Evolutionary conservation across 805 yeast species (phyloP).

Genomic region (Candida ipomoeae): DNA sequence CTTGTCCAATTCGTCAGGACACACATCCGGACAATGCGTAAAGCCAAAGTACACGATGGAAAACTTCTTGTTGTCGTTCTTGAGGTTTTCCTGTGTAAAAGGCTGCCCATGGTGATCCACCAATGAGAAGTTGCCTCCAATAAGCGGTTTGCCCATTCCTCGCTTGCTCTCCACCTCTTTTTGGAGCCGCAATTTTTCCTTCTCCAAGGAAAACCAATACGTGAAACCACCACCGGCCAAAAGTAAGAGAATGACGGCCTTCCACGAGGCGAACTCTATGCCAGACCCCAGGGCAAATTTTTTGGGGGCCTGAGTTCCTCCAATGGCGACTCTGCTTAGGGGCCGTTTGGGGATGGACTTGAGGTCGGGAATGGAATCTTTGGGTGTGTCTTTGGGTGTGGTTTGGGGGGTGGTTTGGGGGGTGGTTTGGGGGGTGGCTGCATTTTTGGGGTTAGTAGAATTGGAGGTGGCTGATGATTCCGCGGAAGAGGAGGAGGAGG

Average conservation of each 20-base stretch:
- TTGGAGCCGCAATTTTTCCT: slow-evolving; percentile 66
- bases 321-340: slow-evolving; percentile 75
- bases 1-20: slow-evolving; percentile 96
- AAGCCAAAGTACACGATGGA: slow-evolving; percentile 92
- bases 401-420: background rate
- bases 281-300: slow-evolving; percentile 38
- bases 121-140: slow-evolving; percentile 85
- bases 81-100: slow-evolving; percentile 74
- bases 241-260: slow-evolving; percentile 64
- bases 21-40: slow-evolving; percentile 96
- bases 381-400: no score
- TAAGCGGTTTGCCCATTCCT: slow-evolving; percentile 86
- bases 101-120: slow-evolving; percentile 63
- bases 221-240: slow-evolving; percentile 70
- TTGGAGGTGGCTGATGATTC: no score
- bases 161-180: slow-evolving; percentile 80
- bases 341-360: slow-evolving; percentile 46
- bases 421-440: background rate
- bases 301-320: slow-evolving; percentile 43
- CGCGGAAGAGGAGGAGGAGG: background rate
- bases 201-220: slow-evolving; percentile 69
- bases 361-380: background rate
- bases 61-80: slow-evolving; percentile 59
- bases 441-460: background rate
- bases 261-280: slow-evolving; percentile 81